Evolutionary conservation across 1,284 basidiomycete species (phyloP).

Genomic region (Cutaneotrichosporon cavernicola): DNA sequence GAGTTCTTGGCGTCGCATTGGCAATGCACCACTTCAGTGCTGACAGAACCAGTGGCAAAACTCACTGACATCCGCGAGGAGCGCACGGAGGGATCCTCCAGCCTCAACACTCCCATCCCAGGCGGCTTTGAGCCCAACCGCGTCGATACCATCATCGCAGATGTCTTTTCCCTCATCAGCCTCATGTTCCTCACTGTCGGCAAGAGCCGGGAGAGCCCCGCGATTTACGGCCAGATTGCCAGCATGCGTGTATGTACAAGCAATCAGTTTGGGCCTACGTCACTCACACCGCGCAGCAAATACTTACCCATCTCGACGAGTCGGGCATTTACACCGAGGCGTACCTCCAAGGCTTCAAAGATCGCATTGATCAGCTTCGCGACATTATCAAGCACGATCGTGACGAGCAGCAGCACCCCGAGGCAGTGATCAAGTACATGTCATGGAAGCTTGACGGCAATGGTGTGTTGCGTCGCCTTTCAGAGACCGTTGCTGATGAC

Average conservation of each 20-base stretch:
- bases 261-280: too few relatives aligned
- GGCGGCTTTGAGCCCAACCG: constrained; percentile 68
- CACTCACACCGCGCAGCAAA: constrained; percentile 64
- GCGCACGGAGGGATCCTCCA: constrained; percentile 25
- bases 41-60: constrained; percentile 68
- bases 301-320: constrained; percentile 88
- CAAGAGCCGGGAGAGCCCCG: constrained; percentile 86
- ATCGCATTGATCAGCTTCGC: constrained; percentile 72
- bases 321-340: constrained; percentile 87
- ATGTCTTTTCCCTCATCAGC: constrained; percentile 88
- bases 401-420: constrained; percentile 77
- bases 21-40: not conserved
- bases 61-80: constrained; percentile 85
- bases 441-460: constrained; percentile 88
- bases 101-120: constrained; percentile 15
- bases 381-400: constrained; percentile 78
- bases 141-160: constrained; percentile 85
- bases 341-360: constrained; percentile 80
- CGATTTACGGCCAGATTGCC: constrained; percentile 88
- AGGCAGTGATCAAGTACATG: constrained; percentile 83
- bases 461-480: constrained; percentile 60
- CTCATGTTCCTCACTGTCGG: constrained; percentile 91
- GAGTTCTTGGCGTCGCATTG: constrained; percentile 19
- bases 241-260: constrained; percentile 76
- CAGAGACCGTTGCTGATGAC: constrained; percentile 5